Conservation (phyloP, 164 flowering plant genomes). For the Magnolia changhungtana region DNA sequence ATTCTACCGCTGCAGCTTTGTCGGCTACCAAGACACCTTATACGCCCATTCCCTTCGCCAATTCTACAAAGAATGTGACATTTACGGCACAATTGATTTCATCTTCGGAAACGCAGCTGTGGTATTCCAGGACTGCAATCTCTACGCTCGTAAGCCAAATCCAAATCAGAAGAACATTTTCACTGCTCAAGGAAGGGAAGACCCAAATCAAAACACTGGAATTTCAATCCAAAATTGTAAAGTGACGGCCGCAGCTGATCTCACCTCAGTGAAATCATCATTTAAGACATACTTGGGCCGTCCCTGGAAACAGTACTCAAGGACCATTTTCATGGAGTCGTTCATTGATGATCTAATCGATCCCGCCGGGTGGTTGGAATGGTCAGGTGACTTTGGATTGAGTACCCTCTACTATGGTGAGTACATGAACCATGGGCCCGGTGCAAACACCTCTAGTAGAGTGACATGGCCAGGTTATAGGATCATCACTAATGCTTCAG, state of each 20-base stretch:
- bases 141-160: slow-evolving; percentile 48
- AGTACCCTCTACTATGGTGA: slow-evolving; percentile 71
- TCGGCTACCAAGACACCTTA: slow-evolving; percentile 65
- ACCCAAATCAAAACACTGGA: slow-evolving; percentile 81
- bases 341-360: slow-evolving; percentile 48
- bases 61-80: slow-evolving; percentile 53
- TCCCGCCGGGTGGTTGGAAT: slow-evolving; percentile 76
- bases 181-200: slow-evolving; percentile 85
- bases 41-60: slow-evolving; percentile 58
- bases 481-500: slow-evolving; percentile 44
- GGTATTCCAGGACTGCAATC: slow-evolving; percentile 44
- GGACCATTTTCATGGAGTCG: slow-evolving; percentile 53
- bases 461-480: slow-evolving; percentile 83
- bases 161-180: slow-evolving; percentile 51
- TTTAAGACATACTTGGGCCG: slow-evolving; percentile 67
- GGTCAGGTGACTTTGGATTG: slow-evolving; percentile 61
- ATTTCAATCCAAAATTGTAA: slow-evolving; percentile 60
- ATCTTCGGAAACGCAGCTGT: slow-evolving; percentile 63
- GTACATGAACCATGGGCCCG: slow-evolving; percentile 70
- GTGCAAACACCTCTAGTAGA: slow-evolving; percentile 56
- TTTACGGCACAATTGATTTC: slow-evolving; percentile 66
- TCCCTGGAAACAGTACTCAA: slow-evolving; percentile 80
- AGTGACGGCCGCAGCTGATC: slow-evolving; percentile 58
- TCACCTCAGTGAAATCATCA: slow-evolving; percentile 36
- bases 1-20: slow-evolving; percentile 55